Evolutionary conservation across 495 filamentous ascomycete species (phyloP), one percentile per base, ranked within the genome.

Genomic region (Xylaria telfairii): DNA sequence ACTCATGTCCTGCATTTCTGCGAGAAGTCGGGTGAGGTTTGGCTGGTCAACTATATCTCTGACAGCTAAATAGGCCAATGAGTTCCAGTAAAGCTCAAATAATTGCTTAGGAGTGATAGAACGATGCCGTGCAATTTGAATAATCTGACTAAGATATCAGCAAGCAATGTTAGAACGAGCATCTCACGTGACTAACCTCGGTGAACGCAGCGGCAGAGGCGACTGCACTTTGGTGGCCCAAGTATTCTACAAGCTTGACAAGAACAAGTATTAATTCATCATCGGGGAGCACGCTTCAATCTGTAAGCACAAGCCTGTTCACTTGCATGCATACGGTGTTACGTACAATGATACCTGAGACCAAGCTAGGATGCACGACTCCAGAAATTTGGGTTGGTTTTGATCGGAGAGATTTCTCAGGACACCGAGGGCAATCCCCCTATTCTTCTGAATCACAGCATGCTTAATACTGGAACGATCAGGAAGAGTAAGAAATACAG

Each of bases 201-300:
- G 91, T 92, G 78, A 92, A 95, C 12, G 95, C 92, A 47, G 92
- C 83, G 3, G 89, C 92, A 71, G 89, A 92, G 5, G 97, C 83
- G 6, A 97, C 87, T 21, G 89, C 86, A 78, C 96, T 96, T 32
- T 90, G 83, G 76, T 97, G 89, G 13, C 94, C 95, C 1, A 98
- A 84, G 76, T 95, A 98, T 44, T 96, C 91, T 30, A 97, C 83
- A 5, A 99, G 85, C 66, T 90, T 90, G 56, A 96, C 82, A 41
- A 99, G 85, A 44, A 93, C 92, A 61, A 98, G 87, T 73, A 95
- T 94, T 54, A 96, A 87, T 77, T 96, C 92, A 51, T 94, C 90
- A 71, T 94, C 92, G 12, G 74, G 68, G 57, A 80, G 76, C 30
- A 79, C 74, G 66, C 69, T 79, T 67, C 17, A 34, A 0, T 49